Percentiles rank a stretch among this genome's conserved stretches.
These are phyloP conservation scores for Serendipita sp. DNA, from an alignment of 768 basidiomycete species.

Conservation along the genomic window DNA sequence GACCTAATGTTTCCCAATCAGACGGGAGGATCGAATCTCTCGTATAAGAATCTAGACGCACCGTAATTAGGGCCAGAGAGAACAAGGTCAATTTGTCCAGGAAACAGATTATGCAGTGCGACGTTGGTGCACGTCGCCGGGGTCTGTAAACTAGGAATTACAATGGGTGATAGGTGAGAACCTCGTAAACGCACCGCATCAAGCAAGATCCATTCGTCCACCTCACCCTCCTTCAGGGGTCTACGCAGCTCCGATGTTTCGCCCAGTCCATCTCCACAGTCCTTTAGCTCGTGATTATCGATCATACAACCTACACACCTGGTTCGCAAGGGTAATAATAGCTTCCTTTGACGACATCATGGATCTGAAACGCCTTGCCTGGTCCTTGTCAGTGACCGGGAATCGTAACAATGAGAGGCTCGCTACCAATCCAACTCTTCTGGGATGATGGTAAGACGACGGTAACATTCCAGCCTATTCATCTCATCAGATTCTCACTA, in stretches of 20 bases:
- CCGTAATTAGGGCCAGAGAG: conserved; percentile 20
- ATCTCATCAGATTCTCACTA: neutral
- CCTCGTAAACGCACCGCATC: conserved; percentile 44
- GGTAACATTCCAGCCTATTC: conserved; percentile 58
- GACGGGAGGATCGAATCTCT: conserved; percentile 37
- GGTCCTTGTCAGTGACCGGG: neutral
- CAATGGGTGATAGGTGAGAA: conserved; percentile 5
- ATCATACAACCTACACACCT: conserved; percentile 20
- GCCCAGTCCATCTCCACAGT: conserved; percentile 39
- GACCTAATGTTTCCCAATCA: conserved; percentile 65
- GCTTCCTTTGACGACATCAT: conserved; percentile 47
- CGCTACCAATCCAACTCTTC: conserved; percentile 75
- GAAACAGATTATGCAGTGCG: conserved; percentile 76
- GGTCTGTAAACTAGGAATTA: conserved; percentile 36
- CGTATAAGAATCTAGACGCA: neutral
- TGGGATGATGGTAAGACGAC: conserved; percentile 69
- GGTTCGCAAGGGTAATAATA: conserved; percentile 63
- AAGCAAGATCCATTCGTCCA: conserved; percentile 82
- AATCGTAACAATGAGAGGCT: neutral
- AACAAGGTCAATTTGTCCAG: conserved; percentile 77
- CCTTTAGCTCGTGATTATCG: neutral
- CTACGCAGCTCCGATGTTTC: conserved; percentile 48
- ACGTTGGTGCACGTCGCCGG: conserved; percentile 89
- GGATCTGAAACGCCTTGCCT: conserved; percentile 75
- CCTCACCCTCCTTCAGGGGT: conserved; percentile 57